Evolutionary conservation across 345 rosid genomes (phyloP).

Genomic region (Turritis glabra): DNA sequence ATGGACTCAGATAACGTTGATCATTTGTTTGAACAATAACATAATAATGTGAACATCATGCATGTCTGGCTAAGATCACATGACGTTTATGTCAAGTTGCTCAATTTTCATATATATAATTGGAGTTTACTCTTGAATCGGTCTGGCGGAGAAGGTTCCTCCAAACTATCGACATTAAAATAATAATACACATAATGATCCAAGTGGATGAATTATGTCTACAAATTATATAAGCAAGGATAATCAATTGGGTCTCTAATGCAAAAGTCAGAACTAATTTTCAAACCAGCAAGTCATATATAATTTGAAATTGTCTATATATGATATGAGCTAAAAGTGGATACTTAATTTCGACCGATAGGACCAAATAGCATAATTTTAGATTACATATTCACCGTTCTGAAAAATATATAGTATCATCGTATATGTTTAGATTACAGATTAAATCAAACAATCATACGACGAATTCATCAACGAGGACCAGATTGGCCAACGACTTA

Average conservation of each 20-base stretch:
- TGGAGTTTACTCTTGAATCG: conserved; percentile 8
- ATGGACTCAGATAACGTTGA: conserved; percentile 13
- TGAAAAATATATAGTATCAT: not conserved
- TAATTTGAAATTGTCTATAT: not conserved
- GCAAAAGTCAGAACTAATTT: conserved; percentile 22
- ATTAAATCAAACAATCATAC: not conserved
- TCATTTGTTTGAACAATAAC: conserved; percentile 11
- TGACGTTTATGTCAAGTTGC: conserved; percentile 21
- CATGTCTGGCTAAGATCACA: conserved; percentile 34
- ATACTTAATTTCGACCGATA: not conserved
- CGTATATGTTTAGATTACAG: not conserved
- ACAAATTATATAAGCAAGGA: not conserved
- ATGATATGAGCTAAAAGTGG: not conserved
- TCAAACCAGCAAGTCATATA: not conserved
- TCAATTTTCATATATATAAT: not conserved
- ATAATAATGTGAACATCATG: conserved; percentile 22
- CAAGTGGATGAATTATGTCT: conserved; percentile 31
- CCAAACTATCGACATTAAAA: conserved; percentile 23
- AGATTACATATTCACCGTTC: too few species aligned
- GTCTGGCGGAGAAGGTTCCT: conserved; percentile 25
- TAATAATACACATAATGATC: conserved; percentile 5
- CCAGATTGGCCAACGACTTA: conserved; percentile 7
- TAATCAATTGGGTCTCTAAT: conserved; percentile 7
- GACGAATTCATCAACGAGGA: not conserved
- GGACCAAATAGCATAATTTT: not conserved